phyloP scores from a whole-genome alignment of 495 filamentous ascomycete species.

The Aspergillus panamensis region DNA sequence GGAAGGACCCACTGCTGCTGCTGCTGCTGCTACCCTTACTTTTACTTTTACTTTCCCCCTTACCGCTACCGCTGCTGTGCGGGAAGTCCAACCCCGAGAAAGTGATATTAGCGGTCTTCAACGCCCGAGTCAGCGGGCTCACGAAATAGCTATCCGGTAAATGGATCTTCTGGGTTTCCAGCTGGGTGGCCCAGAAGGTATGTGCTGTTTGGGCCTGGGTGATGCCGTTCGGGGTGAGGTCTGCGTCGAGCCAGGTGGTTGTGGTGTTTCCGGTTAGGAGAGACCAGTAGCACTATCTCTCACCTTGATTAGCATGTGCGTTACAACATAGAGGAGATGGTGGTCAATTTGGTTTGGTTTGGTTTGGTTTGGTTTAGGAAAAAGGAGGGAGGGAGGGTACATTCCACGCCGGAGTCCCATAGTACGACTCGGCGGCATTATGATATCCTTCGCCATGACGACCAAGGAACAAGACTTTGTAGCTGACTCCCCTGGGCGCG shows the following conservation, averaged over 20 bases:
- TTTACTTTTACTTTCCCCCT: too few species aligned
- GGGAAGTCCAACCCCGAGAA: conserved; percentile 57
- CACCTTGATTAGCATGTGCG: conserved; percentile 4
- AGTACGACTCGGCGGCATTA: conserved; percentile 60
- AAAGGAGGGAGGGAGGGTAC: conserved; percentile 34
- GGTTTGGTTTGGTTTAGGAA: neutral
- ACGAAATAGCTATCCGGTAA: conserved; percentile 63
- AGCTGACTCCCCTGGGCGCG: conserved; percentile 44
- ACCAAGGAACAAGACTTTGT: conserved; percentile 67
- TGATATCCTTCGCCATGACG: conserved; percentile 72
- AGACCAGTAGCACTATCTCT: conserved; percentile 66
- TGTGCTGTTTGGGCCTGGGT: conserved; percentile 60
- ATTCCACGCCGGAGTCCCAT: conserved; percentile 66
- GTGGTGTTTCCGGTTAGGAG: conserved; percentile 64
- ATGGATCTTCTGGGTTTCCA: conserved; percentile 54
- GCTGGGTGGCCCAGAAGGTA: conserved; percentile 57
- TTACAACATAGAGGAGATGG: too few species aligned
- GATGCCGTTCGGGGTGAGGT: conserved; percentile 58
- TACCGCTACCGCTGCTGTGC: conserved; percentile 10
- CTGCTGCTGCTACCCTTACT: too few species aligned
- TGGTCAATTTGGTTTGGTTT: too few species aligned
- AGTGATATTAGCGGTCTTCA: conserved; percentile 60
- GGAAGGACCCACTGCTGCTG: too few species aligned
- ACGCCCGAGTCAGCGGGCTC: conserved; percentile 64
- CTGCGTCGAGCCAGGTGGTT: conserved; percentile 65